Base-by-base conservation (phyloP, 805 yeast species). In the Lipomyces oligophaga region DNA sequence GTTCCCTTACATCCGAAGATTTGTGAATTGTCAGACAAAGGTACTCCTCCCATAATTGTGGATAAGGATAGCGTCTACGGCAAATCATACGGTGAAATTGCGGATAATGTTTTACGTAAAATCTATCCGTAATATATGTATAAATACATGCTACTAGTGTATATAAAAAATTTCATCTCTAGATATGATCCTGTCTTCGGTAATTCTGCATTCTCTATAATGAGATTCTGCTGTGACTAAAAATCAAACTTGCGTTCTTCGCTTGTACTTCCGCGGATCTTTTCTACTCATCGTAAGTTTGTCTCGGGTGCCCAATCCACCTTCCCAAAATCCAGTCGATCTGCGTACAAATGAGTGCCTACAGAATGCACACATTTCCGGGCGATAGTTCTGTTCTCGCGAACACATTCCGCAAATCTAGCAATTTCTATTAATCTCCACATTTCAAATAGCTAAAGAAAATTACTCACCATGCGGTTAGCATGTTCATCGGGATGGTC, bases 1-100 rank as follows among this genome's bases (percentile, higher is more conserved):
- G 74, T 86, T 19, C 95, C 95, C 0, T 67, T 86, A 32, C 73
- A 75, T 47, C 78, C 73, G 27, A 71, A 70, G 3, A 81, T 85
- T 1, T 80, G 88, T 55, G 41, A 60, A 5, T 75, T 74, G 33
- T 75, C 85, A 2, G 94, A 85, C 60, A 52, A 57, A 6, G 94
- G 94, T 0, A 70, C 67, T 47, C 94, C 94, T 0, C 68, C 80
- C 1, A 79, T 78, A 0, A 61, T 80, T 1, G 59, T 73, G 1
- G 63, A 67, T 11, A 70, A 71, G 0, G 67, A 69, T 2, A 61
- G 72, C 0, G 55, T 57, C 0, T 40, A 70, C 5, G 61, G 79
- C 1, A 45, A 60, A 35, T 70, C 76, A 0, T 83, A 81, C 57
- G 51, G 65, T 6, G 67, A 68, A 1, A 68, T 82, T 11, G 86